Conservation (phyloP, 345 rosid species). For the Eucalyptus leucophloia region DNA sequence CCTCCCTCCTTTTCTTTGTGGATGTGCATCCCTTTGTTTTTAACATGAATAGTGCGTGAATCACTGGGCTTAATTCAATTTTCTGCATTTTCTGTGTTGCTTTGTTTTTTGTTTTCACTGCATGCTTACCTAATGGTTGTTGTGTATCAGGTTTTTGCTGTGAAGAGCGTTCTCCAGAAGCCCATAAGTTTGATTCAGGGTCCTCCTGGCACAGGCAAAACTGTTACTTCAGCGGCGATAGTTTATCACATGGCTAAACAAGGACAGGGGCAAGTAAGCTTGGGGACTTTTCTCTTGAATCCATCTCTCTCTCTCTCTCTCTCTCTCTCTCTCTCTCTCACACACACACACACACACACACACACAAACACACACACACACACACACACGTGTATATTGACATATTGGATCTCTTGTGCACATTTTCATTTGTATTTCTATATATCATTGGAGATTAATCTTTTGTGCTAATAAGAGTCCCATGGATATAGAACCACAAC, state of each 20-base stretch:
- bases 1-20: neutral
- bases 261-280: conserved; percentile 93
- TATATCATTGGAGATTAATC: neutral
- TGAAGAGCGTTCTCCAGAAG: conserved; percentile 95
- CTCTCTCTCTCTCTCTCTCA: neutral
- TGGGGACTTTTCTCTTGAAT: neutral
- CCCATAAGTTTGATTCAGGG: conserved; percentile 99
- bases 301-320: neutral
- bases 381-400: neutral
- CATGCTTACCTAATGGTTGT: neutral
- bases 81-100: neutral
- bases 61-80: neutral
- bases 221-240: conserved; percentile 98
- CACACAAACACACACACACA: neutral
- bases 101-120: neutral
- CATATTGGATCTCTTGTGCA: neutral
- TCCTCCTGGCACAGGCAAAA: conserved; percentile 99
- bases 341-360: no score
- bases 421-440: neutral
- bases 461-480: neutral
- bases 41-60: neutral
- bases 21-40: neutral
- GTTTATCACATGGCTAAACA: conserved; percentile 99
- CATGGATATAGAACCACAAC: neutral
- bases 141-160: conserved; percentile 71